Evolutionary conservation across 2,329 filamentous ascomycete genomes (phyloP).

Genomic region (Nemania sp.): DNA sequence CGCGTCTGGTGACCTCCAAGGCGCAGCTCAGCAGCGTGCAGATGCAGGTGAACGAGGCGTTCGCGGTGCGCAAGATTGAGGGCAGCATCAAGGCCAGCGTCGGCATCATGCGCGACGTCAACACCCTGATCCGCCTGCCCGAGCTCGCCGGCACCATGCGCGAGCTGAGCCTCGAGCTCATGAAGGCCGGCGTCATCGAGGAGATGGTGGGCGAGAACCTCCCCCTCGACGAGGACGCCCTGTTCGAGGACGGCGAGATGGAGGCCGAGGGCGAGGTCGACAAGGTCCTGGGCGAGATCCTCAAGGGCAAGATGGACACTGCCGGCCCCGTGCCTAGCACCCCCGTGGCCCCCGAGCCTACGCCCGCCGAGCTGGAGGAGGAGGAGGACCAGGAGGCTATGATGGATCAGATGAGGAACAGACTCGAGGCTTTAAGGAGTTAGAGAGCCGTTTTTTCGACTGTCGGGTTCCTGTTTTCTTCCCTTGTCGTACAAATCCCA

Average conservation of each 20-base stretch:
- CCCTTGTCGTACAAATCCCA: constrained; percentile 17
- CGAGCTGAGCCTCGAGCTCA: constrained; percentile 85
- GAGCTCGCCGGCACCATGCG: constrained; percentile 91
- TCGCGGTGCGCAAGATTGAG: constrained; percentile 95
- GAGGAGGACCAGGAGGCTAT: constrained; percentile 90
- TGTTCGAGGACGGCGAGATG: constrained; percentile 79
- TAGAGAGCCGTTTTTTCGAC: constrained; percentile 55
- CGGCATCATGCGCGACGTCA: constrained; percentile 97
- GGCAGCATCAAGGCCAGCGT: constrained; percentile 88
- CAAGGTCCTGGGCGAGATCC: constrained; percentile 89
- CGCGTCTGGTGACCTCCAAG: constrained; percentile 84
- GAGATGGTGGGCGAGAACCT: constrained; percentile 93
- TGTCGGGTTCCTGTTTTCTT: neutral
- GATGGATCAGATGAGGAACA: constrained; percentile 92
- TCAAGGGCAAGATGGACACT: constrained; percentile 83
- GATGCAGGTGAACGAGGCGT: constrained; percentile 98
- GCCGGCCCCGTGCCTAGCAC: constrained; percentile 66
- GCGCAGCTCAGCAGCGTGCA: constrained; percentile 92
- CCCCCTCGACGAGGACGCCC: constrained; percentile 78
- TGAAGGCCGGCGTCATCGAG: constrained; percentile 96
- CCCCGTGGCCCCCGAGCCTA: constrained; percentile 65
- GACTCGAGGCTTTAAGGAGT: constrained; percentile 91
- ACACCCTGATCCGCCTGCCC: constrained; percentile 83
- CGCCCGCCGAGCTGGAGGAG: constrained; percentile 65
- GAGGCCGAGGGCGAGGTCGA: constrained; percentile 86